Percentiles rank a stretch among this genome's conserved stretches.
Evolutionary conservation across 208 protist genomes (phyloP).

Genomic region (Blastocrithidia nonstop): DNA sequence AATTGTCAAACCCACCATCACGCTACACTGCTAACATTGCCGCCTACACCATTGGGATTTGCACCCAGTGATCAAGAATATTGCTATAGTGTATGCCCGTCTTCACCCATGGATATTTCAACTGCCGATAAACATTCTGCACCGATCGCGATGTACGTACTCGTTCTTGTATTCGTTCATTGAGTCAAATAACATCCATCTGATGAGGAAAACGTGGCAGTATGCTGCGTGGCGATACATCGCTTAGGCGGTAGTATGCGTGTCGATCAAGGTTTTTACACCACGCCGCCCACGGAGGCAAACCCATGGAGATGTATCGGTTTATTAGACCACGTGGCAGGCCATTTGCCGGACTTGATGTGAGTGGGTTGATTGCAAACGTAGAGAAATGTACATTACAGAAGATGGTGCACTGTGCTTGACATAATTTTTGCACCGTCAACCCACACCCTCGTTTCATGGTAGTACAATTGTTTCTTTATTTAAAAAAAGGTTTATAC

Average conservation of each 20-base stretch:
- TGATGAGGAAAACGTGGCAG: constrained; percentile 66
- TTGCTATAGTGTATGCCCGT: constrained; percentile 82
- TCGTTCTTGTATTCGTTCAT: constrained; percentile 77
- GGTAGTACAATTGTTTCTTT: not conserved
- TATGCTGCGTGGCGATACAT: constrained; percentile 52
- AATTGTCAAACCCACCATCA: constrained; percentile 83
- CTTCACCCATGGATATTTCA: constrained; percentile 83
- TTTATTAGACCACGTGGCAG: constrained; percentile 77
- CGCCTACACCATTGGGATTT: constrained; percentile 83
- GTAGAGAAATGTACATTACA: constrained; percentile 36
- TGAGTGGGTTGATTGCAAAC: constrained; percentile 75
- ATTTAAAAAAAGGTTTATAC: not conserved
- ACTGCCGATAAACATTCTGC: constrained; percentile 78
- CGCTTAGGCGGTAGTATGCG: constrained; percentile 74
- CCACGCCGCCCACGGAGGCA: constrained; percentile 84
- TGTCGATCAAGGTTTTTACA: constrained; percentile 75
- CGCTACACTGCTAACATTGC: constrained; percentile 81
- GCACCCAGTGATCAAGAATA: constrained; percentile 81
- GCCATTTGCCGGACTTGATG: constrained; percentile 60
- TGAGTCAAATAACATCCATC: constrained; percentile 87
- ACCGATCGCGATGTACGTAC: constrained; percentile 78
- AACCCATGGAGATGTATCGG: constrained; percentile 77
- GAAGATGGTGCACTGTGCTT: constrained; percentile 18
- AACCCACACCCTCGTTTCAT: not conserved
- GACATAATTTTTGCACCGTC: not conserved